Conservation (phyloP, 2,329 filamentous ascomycete species). For the Fusarium nelsonii region DNA sequence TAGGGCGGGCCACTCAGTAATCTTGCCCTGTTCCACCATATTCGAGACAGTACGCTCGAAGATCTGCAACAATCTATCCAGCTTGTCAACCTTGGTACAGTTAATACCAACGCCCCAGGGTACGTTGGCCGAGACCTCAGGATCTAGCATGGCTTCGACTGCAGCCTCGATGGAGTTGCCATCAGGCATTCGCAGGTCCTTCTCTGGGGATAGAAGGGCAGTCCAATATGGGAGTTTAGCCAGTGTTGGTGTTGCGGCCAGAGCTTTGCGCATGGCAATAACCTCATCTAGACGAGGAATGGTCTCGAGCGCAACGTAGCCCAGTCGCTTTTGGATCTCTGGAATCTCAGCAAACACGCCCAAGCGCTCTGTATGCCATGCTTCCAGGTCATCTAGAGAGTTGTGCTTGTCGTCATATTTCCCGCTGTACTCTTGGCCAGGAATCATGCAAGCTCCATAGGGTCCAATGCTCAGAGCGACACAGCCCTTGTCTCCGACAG, state of each 20-base stretch:
- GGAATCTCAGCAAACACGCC: slow-evolving; percentile 60
- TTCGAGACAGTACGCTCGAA: slow-evolving; percentile 63
- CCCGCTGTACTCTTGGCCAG: slow-evolving; percentile 74
- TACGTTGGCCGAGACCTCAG: slow-evolving; percentile 34
- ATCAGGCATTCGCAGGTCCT: slow-evolving; percentile 67
- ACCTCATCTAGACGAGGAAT: slow-evolving; percentile 73
- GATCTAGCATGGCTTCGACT: slow-evolving; percentile 56
- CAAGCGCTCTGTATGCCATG: slow-evolving; percentile 70
- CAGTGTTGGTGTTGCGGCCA: slow-evolving; percentile 48
- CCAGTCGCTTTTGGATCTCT: slow-evolving; percentile 56
- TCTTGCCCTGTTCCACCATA: slow-evolving; percentile 53
- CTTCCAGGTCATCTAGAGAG: slow-evolving; percentile 58
- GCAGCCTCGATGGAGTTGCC: slow-evolving; percentile 58
- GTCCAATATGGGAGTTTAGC: slow-evolving; percentile 68
- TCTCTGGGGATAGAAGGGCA: slow-evolving; percentile 70
- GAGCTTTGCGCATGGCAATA: slow-evolving; percentile 64
- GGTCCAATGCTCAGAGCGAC: slow-evolving; percentile 73
- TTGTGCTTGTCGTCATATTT: slow-evolving; percentile 66
- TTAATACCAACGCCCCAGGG: slow-evolving; percentile 77
- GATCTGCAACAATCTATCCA: slow-evolving; percentile 65
- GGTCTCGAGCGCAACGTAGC: slow-evolving; percentile 74
- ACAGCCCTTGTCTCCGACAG: slow-evolving; percentile 46
- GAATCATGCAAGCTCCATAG: slow-evolving; percentile 75
- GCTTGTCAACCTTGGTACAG: slow-evolving; percentile 74
- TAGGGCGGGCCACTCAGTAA: slow-evolving; percentile 63